These are phyloP conservation scores for Arachis hypogaea DNA, from an alignment of 306 rosid species.

Conservation along the genomic window DNA sequence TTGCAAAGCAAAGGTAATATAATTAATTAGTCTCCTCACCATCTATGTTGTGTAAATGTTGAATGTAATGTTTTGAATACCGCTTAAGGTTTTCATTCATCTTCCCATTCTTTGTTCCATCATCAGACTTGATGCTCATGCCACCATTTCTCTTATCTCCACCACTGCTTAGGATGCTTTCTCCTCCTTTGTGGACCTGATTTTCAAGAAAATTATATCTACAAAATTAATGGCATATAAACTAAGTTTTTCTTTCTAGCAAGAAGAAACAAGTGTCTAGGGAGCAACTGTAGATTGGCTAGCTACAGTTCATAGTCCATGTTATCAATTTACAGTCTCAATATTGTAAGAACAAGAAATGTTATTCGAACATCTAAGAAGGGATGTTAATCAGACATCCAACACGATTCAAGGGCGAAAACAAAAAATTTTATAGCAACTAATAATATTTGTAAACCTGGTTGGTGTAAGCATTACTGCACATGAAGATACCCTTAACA, in stretches of 20 bases:
- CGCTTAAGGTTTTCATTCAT: slow-evolving; percentile 68
- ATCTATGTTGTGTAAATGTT: too few relatives aligned
- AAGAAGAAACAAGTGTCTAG: background rate
- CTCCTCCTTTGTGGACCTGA: slow-evolving; percentile 89
- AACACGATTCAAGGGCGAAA: too few relatives aligned
- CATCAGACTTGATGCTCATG: slow-evolving; percentile 28
- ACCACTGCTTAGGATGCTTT: slow-evolving; percentile 53
- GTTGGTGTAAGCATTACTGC: slow-evolving; percentile 82
- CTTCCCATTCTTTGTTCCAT: slow-evolving; percentile 32
- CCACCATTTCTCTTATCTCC: slow-evolving; percentile 40
- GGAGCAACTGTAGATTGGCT: background rate
- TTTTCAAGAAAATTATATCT: slow-evolving; percentile 21
- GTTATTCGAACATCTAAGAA: too few relatives aligned
- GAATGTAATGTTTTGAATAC: slow-evolving; percentile 38
- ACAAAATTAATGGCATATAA: background rate
- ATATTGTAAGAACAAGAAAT: too few relatives aligned
- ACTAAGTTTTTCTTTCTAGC: background rate
- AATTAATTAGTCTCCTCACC: background rate
- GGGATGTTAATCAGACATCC: too few relatives aligned
- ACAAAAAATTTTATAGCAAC: too few relatives aligned
- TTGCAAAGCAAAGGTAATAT: background rate
- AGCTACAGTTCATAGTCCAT: background rate
- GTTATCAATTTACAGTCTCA: background rate
- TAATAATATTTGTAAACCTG: slow-evolving; percentile 53
- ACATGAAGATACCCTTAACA: slow-evolving; percentile 86